Percentiles rank a stretch among this genome's conserved stretches.
These are phyloP conservation scores for Coniferiporia sulphurascens DNA, from an alignment of 1,284 basidiomycete species.

Conservation along the genomic window DNA sequence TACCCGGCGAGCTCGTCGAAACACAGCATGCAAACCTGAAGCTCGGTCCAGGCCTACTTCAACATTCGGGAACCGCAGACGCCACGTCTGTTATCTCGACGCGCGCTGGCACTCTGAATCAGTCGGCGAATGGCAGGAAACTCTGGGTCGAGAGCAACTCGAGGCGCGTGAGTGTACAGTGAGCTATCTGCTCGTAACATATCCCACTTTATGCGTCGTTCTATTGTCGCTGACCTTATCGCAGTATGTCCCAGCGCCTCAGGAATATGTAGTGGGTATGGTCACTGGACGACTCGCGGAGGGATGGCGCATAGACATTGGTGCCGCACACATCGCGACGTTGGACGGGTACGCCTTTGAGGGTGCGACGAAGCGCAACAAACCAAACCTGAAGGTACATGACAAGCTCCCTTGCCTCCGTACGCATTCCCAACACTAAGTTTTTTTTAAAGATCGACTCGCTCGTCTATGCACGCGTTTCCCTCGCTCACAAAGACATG, in stretches of 20 bases:
- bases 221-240: not conserved
- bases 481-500: slow-evolving; percentile 84
- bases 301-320: slow-evolving; percentile 80
- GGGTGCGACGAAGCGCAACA: slow-evolving; percentile 79
- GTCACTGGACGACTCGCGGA: slow-evolving; percentile 70
- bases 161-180: slow-evolving; percentile 48
- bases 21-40: slow-evolving; percentile 73
- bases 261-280: slow-evolving; percentile 76
- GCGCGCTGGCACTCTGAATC: slow-evolving; percentile 60
- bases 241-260: slow-evolving; percentile 82
- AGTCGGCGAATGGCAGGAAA: slow-evolving; percentile 63
- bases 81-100: slow-evolving; percentile 51
- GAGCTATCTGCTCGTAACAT: not conserved
- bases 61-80: slow-evolving; percentile 34
- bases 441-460: slow-evolving; percentile 67
- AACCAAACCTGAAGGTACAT: slow-evolving; percentile 75
- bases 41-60: slow-evolving; percentile 70
- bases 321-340: slow-evolving; percentile 68
- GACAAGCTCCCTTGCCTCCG: not conserved
- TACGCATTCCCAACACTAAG: not conserved
- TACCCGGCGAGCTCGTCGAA: slow-evolving; percentile 66
- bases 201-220: not conserved
- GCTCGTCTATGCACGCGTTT: slow-evolving; percentile 78
- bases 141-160: slow-evolving; percentile 84
- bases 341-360: slow-evolving; percentile 83